phyloP scores from a whole-genome alignment of 768 basidiomycete genomes.

The Ramaria rubella region DNA sequence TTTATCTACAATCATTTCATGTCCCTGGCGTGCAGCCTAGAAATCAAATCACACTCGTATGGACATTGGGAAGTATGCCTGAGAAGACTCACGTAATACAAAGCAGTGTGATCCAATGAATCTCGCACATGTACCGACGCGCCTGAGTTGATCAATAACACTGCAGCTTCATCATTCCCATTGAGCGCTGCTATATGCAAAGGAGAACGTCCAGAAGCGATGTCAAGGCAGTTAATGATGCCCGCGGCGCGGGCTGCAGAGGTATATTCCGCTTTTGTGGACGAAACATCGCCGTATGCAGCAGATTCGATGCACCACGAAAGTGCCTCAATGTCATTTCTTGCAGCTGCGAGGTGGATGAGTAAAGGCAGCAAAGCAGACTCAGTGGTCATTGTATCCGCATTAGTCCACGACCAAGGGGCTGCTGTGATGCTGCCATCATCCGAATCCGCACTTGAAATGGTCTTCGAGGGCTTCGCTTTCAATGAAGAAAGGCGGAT shows the following conservation, averaged over 20 bases:
- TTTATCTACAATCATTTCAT: constrained; percentile 51
- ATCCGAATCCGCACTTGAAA: constrained; percentile 30
- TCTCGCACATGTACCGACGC: constrained; percentile 82
- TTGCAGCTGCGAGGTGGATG: constrained; percentile 70
- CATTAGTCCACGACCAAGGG: constrained; percentile 73
- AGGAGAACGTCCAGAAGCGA: constrained; percentile 65
- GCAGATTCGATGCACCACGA: constrained; percentile 46
- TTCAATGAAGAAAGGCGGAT: constrained; percentile 48
- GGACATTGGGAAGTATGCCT: not conserved
- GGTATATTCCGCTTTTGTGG: constrained; percentile 8
- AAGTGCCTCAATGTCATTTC: constrained; percentile 58
- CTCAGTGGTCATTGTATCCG: constrained; percentile 66
- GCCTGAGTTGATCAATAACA: constrained; percentile 57
- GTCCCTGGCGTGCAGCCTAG: constrained; percentile 27
- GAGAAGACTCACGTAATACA: constrained; percentile 57
- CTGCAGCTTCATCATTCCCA: constrained; percentile 40
- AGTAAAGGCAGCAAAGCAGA: constrained; percentile 68
- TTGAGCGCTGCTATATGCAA: constrained; percentile 74
- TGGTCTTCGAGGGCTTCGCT: constrained; percentile 31
- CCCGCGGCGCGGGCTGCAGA: constrained; percentile 50
- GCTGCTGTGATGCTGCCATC: constrained; percentile 42
- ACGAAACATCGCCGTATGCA: constrained; percentile 16
- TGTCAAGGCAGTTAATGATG: constrained; percentile 65
- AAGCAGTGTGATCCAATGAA: constrained; percentile 69
- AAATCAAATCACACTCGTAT: not conserved